Evolutionary conservation across 306 rosid genomes (phyloP), one percentile per base, ranked within the genome.

Genomic region (Prunus mongolica): DNA sequence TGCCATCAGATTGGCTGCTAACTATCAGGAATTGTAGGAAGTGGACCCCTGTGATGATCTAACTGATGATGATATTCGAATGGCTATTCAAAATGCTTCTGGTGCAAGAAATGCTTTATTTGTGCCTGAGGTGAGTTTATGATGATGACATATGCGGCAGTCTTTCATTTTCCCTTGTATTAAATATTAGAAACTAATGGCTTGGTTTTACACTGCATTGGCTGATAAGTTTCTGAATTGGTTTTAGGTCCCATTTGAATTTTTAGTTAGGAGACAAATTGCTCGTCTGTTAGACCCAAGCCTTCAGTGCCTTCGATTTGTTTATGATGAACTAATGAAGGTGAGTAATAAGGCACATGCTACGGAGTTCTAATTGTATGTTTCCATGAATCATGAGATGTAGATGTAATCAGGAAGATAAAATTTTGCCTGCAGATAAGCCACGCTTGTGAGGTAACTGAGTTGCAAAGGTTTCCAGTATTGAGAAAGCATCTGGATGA

Each of bases 161-260:
- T 65, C 76, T 45, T 50, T 9, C 46, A 46, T 46, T 44, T 70
- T 73, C 57, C 74, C 32, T 20, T 28, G 7, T 38, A 15, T 13
- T 4, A 32, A 69, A 25, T 25, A 46, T 6, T 19, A 8, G 18
- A 50, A 2, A 11, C 38, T 2, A 10, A 30, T n/a, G 6, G 25
- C 12, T 5, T 20, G 49, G 25, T 67, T 22, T 57, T 44, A 65
- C 69, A 27, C 8, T 27, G 19, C 54, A 8, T 57, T 22, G 77
- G 74, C 22, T 76, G 27, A 55, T 73, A 66, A 19, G 13, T 68
- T 58, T 47, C 14, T 52, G 63, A 58, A n/a, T 67, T 49, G 1
- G 54, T 50, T 41, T 75, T 68, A 86, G 89, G 81, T 80, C 32
- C 89, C 89, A 22, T 86, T 86, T 74, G 81, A 82, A 83, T 71